Evolutionary conservation across 2,329 filamentous ascomycete species (phyloP).

Genomic region (Colletotrichum echinochloae): DNA sequence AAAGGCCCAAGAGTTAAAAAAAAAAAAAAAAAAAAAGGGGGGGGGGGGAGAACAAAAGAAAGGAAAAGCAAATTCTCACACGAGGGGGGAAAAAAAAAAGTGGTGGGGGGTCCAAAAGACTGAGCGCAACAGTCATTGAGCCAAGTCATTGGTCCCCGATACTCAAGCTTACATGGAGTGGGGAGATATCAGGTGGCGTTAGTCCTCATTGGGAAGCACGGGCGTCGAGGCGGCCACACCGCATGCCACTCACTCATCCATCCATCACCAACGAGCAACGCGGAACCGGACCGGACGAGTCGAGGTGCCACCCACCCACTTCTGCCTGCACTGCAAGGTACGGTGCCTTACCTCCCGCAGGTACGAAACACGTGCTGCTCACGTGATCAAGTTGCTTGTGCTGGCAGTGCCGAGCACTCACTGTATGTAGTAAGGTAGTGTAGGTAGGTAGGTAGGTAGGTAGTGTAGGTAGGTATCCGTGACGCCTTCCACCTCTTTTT

Average conservation of each 20-base stretch:
- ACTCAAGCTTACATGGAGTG: not conserved
- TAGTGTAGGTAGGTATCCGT: no score
- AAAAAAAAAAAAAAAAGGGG: no score
- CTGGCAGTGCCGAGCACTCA: no score
- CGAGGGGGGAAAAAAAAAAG: not conserved
- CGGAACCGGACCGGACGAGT: not conserved
- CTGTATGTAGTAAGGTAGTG: no score
- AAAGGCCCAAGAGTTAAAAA: not conserved
- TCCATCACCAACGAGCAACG: not conserved
- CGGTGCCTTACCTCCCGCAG: constrained; percentile 3
- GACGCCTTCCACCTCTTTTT: no score
- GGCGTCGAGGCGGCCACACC: not conserved
- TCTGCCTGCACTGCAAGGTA: constrained; percentile 14
- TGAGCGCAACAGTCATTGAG: not conserved
- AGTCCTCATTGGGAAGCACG: not conserved
- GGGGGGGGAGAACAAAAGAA: no score
- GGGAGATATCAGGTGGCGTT: not conserved
- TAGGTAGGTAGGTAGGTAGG: no score
- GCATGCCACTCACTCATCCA: not conserved
- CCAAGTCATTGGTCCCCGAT: constrained; percentile 19
- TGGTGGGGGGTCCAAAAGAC: not conserved
- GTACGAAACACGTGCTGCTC: not conserved
- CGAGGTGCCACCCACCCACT: not conserved
- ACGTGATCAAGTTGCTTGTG: no score
- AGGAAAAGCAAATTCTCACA: not conserved